Percentiles rank a stretch among this genome's conserved stretches.
Evolutionary conservation across 2,329 filamentous ascomycete genomes (phyloP).

Genomic region (Tolypocladium tundrense): DNA sequence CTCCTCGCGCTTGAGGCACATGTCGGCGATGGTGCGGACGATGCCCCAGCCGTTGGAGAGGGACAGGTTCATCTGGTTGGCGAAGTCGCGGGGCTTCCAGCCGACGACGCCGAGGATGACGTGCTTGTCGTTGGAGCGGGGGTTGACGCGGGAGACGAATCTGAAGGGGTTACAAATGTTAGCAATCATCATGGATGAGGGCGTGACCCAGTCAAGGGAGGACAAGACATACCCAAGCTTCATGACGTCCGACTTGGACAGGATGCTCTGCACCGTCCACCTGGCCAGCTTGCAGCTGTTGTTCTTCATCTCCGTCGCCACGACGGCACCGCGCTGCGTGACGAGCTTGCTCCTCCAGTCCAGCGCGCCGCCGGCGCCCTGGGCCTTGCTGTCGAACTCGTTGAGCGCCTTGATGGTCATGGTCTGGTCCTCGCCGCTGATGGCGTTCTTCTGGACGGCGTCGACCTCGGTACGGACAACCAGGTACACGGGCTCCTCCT

Average conservation of each 20-base stretch:
- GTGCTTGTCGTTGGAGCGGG: conserved; percentile 86
- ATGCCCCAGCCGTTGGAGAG: conserved; percentile 98
- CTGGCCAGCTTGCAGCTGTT: conserved; percentile 97
- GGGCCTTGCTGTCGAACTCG: conserved; percentile 97
- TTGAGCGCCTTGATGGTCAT: conserved; percentile 93
- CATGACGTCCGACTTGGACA: conserved; percentile 96
- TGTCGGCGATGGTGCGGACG: conserved; percentile 93
- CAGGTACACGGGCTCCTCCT: conserved; percentile 87
- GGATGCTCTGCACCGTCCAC: conserved; percentile 95
- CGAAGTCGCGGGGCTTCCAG: conserved; percentile 97
- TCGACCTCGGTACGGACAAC: conserved; percentile 93
- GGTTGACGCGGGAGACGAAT: conserved; percentile 90
- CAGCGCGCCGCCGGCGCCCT: conserved; percentile 85
- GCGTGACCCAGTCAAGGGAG: not conserved
- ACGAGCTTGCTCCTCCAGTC: conserved; percentile 96
- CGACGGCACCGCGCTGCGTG: conserved; percentile 89
- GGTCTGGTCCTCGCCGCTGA: conserved; percentile 83
- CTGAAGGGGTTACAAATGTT: conserved; percentile 33
- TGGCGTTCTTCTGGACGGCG: conserved; percentile 89
- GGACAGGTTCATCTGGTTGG: conserved; percentile 94
- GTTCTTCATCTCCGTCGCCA: conserved; percentile 99
- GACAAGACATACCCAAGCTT: conserved; percentile 70
- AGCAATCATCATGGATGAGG: conserved; percentile 7
- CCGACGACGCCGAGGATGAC: conserved; percentile 90
- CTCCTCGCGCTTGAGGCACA: conserved; percentile 69